These are phyloP conservation scores for Wickerhamiella allomyrinae DNA, from an alignment of 805 yeast genomes.

Conservation along the genomic window DNA sequence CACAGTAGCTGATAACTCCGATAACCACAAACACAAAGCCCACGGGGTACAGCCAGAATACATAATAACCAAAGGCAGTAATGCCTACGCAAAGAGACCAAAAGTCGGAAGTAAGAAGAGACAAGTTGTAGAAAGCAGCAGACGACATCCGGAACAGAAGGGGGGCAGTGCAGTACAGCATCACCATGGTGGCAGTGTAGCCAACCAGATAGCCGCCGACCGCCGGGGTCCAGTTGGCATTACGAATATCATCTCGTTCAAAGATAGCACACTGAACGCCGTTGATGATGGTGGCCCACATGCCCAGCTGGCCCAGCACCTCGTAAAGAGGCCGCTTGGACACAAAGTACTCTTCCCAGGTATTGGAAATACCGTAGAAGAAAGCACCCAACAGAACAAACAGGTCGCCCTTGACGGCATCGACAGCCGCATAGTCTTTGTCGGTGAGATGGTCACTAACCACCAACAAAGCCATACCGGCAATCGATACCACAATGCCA, in stretches of 20 bases:
- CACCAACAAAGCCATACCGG: constrained; percentile 30
- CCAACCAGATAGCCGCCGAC: constrained; percentile 34
- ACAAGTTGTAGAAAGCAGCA: constrained; percentile 33
- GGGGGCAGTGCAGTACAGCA: constrained; percentile 30
- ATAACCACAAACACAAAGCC: constrained; percentile 31
- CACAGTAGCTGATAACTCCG: constrained; percentile 30
- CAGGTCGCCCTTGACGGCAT: constrained; percentile 31
- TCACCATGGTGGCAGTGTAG: constrained; percentile 27
- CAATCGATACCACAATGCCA: constrained; percentile 29
- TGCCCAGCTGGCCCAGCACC: constrained; percentile 31
- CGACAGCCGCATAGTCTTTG: constrained; percentile 28
- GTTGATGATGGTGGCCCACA: constrained; percentile 30
- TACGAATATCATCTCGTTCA: constrained; percentile 25
- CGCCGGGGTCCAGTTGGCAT: constrained; percentile 27
- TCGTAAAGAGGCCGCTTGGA: constrained; percentile 33
- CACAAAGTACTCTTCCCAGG: constrained; percentile 31
- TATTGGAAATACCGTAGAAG: constrained; percentile 32
- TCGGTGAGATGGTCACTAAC: constrained; percentile 30
- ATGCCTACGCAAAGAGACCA: constrained; percentile 34
- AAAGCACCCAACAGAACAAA: constrained; percentile 33
- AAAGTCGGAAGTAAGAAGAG: constrained; percentile 31
- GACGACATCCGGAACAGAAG: constrained; percentile 32
- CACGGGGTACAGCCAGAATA: constrained; percentile 34
- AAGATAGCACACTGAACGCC: constrained; percentile 33
- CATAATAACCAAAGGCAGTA: constrained; percentile 31